A percentile compares a stretch with the other conserved stretches of the same genome.
Conservation (phyloP, 2,329 filamentous ascomycete species). For the Scedosporium minutisporum region DNA sequence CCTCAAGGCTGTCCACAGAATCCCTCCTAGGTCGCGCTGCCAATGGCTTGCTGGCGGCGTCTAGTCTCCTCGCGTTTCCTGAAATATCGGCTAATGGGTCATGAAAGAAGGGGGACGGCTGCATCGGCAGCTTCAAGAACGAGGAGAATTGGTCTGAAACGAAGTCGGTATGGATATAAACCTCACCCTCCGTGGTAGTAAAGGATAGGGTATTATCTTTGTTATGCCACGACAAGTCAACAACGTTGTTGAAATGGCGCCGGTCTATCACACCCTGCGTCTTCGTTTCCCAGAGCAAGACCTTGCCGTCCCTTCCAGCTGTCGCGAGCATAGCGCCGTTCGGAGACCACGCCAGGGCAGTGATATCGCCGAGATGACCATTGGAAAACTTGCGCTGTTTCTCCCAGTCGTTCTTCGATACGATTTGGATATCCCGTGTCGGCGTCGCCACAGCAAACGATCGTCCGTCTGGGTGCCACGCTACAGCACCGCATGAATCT, state of each 20-base stretch:
- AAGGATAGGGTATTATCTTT: conserved; percentile 82
- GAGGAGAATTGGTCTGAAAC: conserved; percentile 47
- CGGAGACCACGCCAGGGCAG: conserved; percentile 82
- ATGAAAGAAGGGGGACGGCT: conserved; percentile 79
- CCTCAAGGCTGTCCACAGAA: conserved; percentile 62
- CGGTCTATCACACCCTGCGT: conserved; percentile 72
- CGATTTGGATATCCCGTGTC: conserved; percentile 72
- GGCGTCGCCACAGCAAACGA: conserved; percentile 81
- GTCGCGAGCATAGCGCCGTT: conserved; percentile 82
- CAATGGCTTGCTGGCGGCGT: conserved; percentile 7
- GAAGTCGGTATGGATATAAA: conserved; percentile 77
- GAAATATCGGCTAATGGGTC: conserved; percentile 64
- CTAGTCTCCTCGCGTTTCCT: conserved; percentile 48
- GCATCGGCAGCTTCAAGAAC: conserved; percentile 47
- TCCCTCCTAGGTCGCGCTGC: conserved; percentile 18
- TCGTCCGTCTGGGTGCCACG: conserved; percentile 91
- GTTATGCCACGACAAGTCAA: conserved; percentile 86
- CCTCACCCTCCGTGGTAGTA: conserved; percentile 83
- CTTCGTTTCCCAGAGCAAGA: conserved; percentile 81
- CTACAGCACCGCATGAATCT: conserved; percentile 62
- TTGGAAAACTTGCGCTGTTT: conserved; percentile 70
- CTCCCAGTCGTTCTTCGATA: conserved; percentile 86
- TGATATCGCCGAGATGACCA: conserved; percentile 77
- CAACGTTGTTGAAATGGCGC: conserved; percentile 72
- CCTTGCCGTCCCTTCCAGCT: conserved; percentile 56